Evolutionary conservation across 2,329 filamentous ascomycete genomes (phyloP), one percentile per base, ranked within the genome.

Genomic region (Cordyceps javanica): DNA sequence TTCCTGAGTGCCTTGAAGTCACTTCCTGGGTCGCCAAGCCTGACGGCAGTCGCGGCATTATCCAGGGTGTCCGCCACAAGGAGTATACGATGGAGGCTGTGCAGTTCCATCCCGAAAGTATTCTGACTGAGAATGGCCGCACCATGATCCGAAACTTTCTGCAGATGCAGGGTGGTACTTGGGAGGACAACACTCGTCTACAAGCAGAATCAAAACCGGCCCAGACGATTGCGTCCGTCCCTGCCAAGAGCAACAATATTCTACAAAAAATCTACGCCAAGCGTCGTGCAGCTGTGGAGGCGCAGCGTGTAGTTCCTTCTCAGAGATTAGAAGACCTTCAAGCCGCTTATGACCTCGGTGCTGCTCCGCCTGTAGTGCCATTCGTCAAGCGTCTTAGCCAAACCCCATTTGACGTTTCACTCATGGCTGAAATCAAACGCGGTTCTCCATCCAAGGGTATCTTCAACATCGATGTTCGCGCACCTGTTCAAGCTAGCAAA

Each of bases 61-160:
- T 99, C 65, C 97, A 97, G 88, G 94, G 94, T 48, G 89, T 99
- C 46, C 87, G 94, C 46, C 94, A 99, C 77, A 96, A 93, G 76
- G 83, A 94, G 68, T 89, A 87, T 66, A 82, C 90, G 2, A 81
- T 97, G n/a, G 94, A 99, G 72, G 94, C 92, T 41, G 94, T 99
- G 16, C 94, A 99, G 69, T 99, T 97, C 66, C 94, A 99, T 65
- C 94, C 94, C 0, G 94, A 99, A 73, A 97, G 93, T 70, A 99
- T 99, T 59, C 76, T 99, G 53, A 97, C 93, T 0, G 91, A 89
- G 46, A 85, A 94, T 59, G 94, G 95, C 3, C 86, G 92, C 36
- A 75, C 82, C 36, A 97, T 99, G 90, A 83, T 99, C 69, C 87
- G 85, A 68, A 99, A 97, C 72, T 99, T 99, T 71, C 75, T 99